Percentiles rank a stretch among this genome's conserved stretches.
phyloP scores from a whole-genome alignment of 1,284 basidiomycete genomes.

The Ustilago xerochloae region DNA sequence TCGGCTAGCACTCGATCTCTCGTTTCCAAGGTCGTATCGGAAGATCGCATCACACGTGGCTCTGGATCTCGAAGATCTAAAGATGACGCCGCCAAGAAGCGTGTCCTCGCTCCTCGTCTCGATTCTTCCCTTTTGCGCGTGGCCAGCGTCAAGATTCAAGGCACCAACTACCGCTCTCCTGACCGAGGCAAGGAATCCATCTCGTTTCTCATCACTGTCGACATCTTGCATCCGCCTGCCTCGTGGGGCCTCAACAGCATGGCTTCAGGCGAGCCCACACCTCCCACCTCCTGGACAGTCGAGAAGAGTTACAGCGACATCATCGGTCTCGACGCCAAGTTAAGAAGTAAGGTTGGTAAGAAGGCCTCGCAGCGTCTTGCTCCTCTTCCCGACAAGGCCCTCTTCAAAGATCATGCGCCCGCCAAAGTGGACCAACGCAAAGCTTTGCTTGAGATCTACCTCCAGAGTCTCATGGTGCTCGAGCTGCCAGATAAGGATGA shows the following conservation, averaged over 20 bases:
- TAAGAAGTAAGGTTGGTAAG: slow-evolving; percentile 75
- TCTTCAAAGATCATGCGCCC: slow-evolving; percentile 97
- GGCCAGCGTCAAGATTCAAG: slow-evolving; percentile 58
- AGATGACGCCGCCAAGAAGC: slow-evolving; percentile 34
- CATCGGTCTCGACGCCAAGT: slow-evolving; percentile 77
- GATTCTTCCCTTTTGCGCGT: slow-evolving; percentile 57
- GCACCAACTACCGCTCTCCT: slow-evolving; percentile 81
- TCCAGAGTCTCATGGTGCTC: slow-evolving; percentile 81
- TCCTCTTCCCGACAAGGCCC: slow-evolving; percentile 84
- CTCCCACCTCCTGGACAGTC: slow-evolving; percentile 83
- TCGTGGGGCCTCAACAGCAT: slow-evolving; percentile 69
- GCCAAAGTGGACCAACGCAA: slow-evolving; percentile 86
- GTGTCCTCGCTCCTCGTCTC: slow-evolving; percentile 47
- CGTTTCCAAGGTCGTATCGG: slow-evolving; percentile 28
- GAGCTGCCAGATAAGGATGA: slow-evolving; percentile 89
- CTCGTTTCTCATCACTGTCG: slow-evolving; percentile 77
- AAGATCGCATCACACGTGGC: slow-evolving; percentile 22
- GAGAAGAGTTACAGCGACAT: slow-evolving; percentile 95
- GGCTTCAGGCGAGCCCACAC: slow-evolving; percentile 70
- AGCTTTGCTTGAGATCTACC: slow-evolving; percentile 82
- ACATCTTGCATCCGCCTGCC: slow-evolving; percentile 53
- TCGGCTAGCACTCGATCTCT: slow-evolving; percentile 46
- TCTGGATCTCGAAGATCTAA: slow-evolving; percentile 31
- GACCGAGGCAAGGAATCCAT: slow-evolving; percentile 87
- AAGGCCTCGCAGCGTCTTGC: slow-evolving; percentile 79